Conservation (phyloP, 2,329 filamentous ascomycete genomes). For the Neonectria sp. region DNA sequence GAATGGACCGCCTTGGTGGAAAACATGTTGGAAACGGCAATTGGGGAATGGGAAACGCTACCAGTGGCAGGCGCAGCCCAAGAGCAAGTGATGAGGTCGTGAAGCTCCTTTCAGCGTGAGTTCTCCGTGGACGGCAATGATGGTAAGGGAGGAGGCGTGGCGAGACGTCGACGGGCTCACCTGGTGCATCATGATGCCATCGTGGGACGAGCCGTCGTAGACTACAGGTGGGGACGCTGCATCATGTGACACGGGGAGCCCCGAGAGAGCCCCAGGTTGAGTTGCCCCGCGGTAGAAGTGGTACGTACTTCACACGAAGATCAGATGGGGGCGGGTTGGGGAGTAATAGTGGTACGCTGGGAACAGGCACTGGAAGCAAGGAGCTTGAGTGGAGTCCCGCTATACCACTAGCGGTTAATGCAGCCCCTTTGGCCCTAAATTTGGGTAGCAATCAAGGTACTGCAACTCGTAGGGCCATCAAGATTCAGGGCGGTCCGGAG, state of each 20-base stretch:
- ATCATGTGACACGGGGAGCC: conserved; percentile 44
- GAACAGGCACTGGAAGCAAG: conserved; percentile 38
- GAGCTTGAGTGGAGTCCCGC: conserved; percentile 46
- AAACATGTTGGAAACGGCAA: conserved; percentile 51
- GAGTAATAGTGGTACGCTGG: conserved; percentile 3
- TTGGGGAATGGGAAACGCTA: conserved; percentile 52
- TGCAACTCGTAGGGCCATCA: conserved; percentile 34
- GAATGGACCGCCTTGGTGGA: conserved; percentile 56
- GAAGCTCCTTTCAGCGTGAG: neutral
- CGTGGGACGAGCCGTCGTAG: conserved; percentile 42
- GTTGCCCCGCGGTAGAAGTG: conserved; percentile 14
- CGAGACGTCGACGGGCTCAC: conserved; percentile 14
- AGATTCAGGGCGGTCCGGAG: conserved; percentile 21
- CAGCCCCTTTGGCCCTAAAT: conserved; percentile 36
- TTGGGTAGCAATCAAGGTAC: conserved; percentile 40
- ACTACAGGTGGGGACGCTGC: conserved; percentile 30
- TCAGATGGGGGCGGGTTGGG: conserved; percentile 19
- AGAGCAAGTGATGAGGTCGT: neutral
- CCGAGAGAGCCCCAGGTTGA: conserved; percentile 15
- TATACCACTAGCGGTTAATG: conserved; percentile 35
- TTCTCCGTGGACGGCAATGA: conserved; percentile 21
- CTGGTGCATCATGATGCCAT: conserved; percentile 46
- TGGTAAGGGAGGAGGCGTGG: conserved; percentile 13
- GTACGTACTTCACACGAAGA: conserved; percentile 19
- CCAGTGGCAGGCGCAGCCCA: conserved; percentile 32